These are phyloP conservation scores for Acanthamoeba sp. DNA, from an alignment of 208 protist genomes.

Conservation along the genomic window DNA sequence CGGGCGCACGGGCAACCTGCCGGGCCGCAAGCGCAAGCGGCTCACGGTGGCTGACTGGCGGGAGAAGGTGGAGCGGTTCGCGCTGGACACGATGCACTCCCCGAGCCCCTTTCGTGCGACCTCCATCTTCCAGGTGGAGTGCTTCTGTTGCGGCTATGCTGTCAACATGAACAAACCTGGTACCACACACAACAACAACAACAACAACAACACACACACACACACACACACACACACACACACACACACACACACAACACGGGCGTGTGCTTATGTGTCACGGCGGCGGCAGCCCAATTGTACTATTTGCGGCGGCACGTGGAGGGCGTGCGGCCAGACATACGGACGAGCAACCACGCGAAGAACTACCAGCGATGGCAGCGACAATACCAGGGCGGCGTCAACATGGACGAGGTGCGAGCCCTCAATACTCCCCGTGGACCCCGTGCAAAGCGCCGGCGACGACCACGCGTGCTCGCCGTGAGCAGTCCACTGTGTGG, in stretches of 20 bases:
- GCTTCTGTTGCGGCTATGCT: conserved; percentile 46
- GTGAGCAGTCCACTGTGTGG: too few species aligned
- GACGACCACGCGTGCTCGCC: too few species aligned
- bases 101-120: neutral
- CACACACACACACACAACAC: too few species aligned
- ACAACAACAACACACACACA: too few species aligned
- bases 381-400: neutral
- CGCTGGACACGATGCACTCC: neutral
- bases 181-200: neutral
- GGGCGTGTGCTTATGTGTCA: neutral
- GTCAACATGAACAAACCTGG: conserved; percentile 66
- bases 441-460: too few species aligned
- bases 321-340: conserved; percentile 25
- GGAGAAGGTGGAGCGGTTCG: conserved; percentile 27
- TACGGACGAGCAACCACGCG: neutral
- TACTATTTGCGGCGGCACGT: conserved; percentile 36
- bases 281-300: neutral
- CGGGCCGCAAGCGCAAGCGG: conserved; percentile 23
- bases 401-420: conserved; percentile 1
- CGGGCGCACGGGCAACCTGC: neutral
- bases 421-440: too few species aligned
- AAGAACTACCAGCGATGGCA: conserved; percentile 42
- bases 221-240: neutral
- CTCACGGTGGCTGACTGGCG: neutral
- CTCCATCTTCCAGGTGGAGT: conserved; percentile 53